Evolutionary conservation across 2,329 filamentous ascomycete genomes (phyloP).

Genomic region (Tolypocladium guangdongense): DNA sequence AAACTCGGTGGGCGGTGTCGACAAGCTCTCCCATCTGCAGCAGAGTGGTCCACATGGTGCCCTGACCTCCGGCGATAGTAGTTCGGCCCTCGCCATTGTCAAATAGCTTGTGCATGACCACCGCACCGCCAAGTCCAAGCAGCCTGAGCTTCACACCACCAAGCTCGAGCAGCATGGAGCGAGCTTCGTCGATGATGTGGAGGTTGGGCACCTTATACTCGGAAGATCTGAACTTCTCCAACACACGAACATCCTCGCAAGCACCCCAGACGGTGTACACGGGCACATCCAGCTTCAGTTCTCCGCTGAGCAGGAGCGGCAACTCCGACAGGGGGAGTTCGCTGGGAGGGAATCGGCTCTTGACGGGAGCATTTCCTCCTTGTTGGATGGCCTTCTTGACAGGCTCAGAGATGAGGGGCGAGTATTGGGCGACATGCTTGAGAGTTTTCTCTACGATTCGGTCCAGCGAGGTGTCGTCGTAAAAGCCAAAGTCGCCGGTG

Average conservation of each 20-base stretch:
- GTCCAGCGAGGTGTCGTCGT: conserved; percentile 90
- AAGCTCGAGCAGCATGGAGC: conserved; percentile 87
- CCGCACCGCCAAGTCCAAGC: conserved; percentile 84
- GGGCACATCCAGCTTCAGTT: conserved; percentile 84
- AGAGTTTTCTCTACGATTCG: conserved; percentile 98
- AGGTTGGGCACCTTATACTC: conserved; percentile 98
- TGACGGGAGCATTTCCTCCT: conserved; percentile 66
- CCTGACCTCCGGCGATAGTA: conserved; percentile 94
- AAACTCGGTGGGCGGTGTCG: conserved; percentile 95
- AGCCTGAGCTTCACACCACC: conserved; percentile 93
- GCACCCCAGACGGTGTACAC: conserved; percentile 99
- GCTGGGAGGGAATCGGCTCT: conserved; percentile 69
- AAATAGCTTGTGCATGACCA: conserved; percentile 99
- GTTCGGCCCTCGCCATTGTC: conserved; percentile 97
- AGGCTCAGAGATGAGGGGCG: conserved; percentile 75
- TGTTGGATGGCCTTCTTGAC: conserved; percentile 57
- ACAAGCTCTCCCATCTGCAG: conserved; percentile 97
- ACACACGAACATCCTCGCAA: conserved; percentile 92
- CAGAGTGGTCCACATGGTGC: conserved; percentile 98
- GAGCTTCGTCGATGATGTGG: conserved; percentile 96
- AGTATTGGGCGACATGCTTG: conserved; percentile 98
- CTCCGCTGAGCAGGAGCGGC: conserved; percentile 75
- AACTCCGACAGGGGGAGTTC: conserved; percentile 90
- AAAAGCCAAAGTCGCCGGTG: conserved; percentile 98
- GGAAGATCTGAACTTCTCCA: conserved; percentile 93